Evolutionary conservation across 2,329 filamentous ascomycete species (phyloP).

Genomic region (Pseudomassariella vexata): DNA sequence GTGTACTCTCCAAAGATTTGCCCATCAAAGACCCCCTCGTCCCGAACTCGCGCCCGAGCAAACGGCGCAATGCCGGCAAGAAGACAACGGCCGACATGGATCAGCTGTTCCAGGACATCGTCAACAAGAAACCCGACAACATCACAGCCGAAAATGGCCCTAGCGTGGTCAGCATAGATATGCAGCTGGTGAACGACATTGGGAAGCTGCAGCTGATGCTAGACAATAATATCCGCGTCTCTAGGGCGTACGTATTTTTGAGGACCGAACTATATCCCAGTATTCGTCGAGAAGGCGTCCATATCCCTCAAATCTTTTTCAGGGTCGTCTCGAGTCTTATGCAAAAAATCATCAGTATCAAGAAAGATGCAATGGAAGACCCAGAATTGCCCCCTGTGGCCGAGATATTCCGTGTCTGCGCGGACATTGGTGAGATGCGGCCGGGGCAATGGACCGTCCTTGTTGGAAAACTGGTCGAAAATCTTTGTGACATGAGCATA

Average conservation of each 20-base stretch:
- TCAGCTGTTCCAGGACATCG: conserved; percentile 20
- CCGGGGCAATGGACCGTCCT: conserved; percentile 27
- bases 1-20: not conserved
- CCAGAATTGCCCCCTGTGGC: conserved; percentile 28
- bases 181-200: conserved; percentile 18
- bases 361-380: conserved; percentile 22
- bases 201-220: conserved; percentile 25
- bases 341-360: conserved; percentile 23
- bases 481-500: conserved; percentile 21
- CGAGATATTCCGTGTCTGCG: conserved; percentile 29
- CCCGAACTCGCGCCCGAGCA: not conserved
- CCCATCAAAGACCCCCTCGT: not conserved
- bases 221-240: conserved; percentile 15
- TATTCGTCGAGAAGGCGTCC: conserved; percentile 14
- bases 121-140: conserved; percentile 14
- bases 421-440: conserved; percentile 26
- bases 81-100: conserved; percentile 10
- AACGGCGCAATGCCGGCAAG: not conserved
- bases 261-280: conserved; percentile 23
- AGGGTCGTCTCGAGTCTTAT: conserved; percentile 22
- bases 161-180: conserved; percentile 4
- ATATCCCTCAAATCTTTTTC: conserved; percentile 25
- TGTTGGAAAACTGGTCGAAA: conserved; percentile 25
- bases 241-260: conserved; percentile 17
- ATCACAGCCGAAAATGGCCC: conserved; percentile 1